Conservation (phyloP, 192 early-diverging fungal genomes). For the Coemansia sp. region DNA sequence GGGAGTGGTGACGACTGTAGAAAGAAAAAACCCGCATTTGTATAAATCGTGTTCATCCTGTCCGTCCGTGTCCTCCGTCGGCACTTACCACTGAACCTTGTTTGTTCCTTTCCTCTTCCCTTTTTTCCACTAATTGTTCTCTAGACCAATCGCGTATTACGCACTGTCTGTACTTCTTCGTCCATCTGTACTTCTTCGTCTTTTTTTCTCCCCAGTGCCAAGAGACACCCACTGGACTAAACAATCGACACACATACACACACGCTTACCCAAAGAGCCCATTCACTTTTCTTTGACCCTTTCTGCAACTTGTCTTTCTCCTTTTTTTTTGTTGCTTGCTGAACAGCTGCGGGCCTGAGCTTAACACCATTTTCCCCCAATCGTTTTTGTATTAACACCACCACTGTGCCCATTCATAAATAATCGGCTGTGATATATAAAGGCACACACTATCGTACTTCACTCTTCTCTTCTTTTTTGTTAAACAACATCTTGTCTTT, state of each 20-base stretch:
- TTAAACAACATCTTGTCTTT: too few species aligned
- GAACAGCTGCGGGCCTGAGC: too few species aligned
- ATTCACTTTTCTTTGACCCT: background rate
- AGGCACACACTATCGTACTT: background rate
- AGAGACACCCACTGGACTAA: too few species aligned
- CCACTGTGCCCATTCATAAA: background rate
- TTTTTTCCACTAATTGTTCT: background rate
- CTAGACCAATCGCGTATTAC: background rate
- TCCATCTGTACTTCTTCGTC: conserved; percentile 1
- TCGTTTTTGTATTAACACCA: background rate
- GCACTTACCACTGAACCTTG: too few species aligned
- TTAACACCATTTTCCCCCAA: background rate
- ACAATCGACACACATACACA: background rate
- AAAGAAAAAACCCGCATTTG: too few species aligned
- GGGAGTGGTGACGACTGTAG: too few species aligned
- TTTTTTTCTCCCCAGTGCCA: background rate
- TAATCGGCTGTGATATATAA: too few species aligned
- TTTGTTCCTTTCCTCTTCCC: background rate
- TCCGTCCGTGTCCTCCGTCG: too few species aligned
- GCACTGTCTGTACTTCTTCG: conserved; percentile 4
- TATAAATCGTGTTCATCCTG: too few species aligned
- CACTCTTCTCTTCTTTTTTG: background rate
- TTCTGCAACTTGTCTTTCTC: too few species aligned
- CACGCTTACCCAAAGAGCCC: background rate
- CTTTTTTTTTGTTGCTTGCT: too few species aligned